Evolutionary conservation across 2,329 filamentous ascomycete species (phyloP).

Genomic region (Ceratocystis cacaofunesta): DNA sequence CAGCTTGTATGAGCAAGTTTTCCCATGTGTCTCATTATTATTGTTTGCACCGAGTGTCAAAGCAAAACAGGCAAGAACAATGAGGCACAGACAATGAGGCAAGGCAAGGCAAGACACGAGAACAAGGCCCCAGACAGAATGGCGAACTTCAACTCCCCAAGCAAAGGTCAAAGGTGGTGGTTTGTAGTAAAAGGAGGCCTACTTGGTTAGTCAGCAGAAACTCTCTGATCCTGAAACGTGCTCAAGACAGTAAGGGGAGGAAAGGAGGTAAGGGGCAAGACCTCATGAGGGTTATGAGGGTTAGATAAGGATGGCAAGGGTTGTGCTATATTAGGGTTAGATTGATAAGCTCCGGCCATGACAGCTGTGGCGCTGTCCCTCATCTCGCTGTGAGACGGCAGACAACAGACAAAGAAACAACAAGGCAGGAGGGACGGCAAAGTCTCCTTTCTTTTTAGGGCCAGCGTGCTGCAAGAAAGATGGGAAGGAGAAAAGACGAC

Average conservation of each 20-base stretch:
- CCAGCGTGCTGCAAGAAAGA: too few relatives aligned
- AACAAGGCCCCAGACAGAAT: background rate
- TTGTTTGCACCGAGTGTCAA: background rate
- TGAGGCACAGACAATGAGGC: background rate
- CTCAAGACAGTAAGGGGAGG: constrained; percentile 2
- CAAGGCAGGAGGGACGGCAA: too few relatives aligned
- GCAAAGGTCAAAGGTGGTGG: background rate
- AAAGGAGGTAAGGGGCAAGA: background rate
- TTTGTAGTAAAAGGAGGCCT: too few relatives aligned
- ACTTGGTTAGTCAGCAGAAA: background rate
- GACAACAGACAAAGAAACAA: too few relatives aligned
- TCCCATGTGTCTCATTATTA: too few relatives aligned
- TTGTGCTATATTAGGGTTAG: background rate
- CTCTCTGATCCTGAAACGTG: constrained; percentile 5
- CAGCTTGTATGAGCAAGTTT: background rate
- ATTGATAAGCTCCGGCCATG: background rate
- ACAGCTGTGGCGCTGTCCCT: too few relatives aligned
- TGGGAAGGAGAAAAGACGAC: too few relatives aligned
- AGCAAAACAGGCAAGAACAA: background rate
- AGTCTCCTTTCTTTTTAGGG: too few relatives aligned
- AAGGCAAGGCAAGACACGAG: background rate
- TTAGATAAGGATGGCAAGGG: background rate
- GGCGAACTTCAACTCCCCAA: background rate
- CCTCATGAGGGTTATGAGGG: background rate
- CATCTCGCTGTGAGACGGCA: too few relatives aligned